These are phyloP conservation scores for Leccinum idahoense DNA, from an alignment of 1,284 basidiomycete species.

Conservation along the genomic window DNA sequence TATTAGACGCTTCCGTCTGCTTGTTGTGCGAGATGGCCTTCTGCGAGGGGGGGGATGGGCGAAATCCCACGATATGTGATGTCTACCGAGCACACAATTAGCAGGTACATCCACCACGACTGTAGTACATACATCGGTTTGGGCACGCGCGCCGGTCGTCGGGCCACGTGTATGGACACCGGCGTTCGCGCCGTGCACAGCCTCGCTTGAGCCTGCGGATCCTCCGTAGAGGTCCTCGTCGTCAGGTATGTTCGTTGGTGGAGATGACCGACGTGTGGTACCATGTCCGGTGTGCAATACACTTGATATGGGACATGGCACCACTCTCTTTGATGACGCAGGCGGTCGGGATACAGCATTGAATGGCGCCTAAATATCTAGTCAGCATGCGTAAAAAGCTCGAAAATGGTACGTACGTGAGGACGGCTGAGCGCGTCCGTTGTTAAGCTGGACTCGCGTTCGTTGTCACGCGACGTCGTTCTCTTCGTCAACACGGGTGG, in stretches of 20 bases:
- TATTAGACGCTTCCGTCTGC: background rate
- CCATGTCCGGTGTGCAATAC: background rate
- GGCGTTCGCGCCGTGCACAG: background rate
- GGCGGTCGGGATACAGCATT: background rate
- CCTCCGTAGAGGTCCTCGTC: background rate
- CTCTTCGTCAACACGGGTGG: background rate
- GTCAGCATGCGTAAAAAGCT: background rate
- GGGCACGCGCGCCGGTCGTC: background rate
- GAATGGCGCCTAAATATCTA: background rate
- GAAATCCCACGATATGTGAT: background rate
- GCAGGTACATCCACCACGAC: background rate
- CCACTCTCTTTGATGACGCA: background rate
- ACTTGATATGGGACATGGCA: background rate
- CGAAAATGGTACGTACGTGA: background rate
- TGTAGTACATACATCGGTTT: background rate
- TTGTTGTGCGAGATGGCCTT: background rate
- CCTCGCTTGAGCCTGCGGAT: background rate
- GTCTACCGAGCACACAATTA: background rate
- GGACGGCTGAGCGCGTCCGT: background rate
- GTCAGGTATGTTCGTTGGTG: background rate
- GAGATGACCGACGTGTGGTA: background rate
- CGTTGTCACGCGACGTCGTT: background rate
- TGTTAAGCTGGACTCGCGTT: background rate
- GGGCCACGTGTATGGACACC: background rate
- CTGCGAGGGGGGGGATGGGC: background rate